Evolutionary conservation across 2,329 filamentous ascomycete species (phyloP).

Genomic region (Xylariaceae sp.): DNA sequence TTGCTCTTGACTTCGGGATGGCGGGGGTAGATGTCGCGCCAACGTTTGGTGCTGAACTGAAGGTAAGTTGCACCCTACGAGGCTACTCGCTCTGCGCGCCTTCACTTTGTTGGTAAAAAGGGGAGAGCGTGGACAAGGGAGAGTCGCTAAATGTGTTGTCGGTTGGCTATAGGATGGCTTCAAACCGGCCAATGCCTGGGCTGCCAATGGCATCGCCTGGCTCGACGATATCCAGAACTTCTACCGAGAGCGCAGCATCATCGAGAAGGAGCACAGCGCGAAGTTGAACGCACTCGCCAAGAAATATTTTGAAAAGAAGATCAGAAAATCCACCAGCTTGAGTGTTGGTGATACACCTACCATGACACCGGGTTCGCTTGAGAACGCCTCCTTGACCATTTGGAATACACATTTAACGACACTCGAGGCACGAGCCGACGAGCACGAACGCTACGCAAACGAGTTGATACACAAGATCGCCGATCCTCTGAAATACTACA

Average conservation of each 20-base stretch:
- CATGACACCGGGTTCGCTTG: constrained; percentile 93
- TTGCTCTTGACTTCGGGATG: constrained; percentile 57
- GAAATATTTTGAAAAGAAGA: constrained; percentile 98
- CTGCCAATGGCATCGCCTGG: constrained; percentile 87
- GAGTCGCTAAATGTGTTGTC: constrained; percentile 10
- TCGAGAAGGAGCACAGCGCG: constrained; percentile 95
- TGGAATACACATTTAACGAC: constrained; percentile 95
- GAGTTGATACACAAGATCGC: constrained; percentile 82
- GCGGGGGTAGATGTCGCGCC: constrained; percentile 81
- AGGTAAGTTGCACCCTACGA: constrained; percentile 63
- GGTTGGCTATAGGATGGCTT: constrained; percentile 77
- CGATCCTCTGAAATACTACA: constrained; percentile 81
- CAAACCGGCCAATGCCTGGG: constrained; percentile 93
- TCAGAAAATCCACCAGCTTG: constrained; percentile 82
- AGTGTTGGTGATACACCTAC: constrained; percentile 93
- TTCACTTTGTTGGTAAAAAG: background rate
- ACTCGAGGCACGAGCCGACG: constrained; percentile 82
- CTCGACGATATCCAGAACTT: constrained; percentile 97
- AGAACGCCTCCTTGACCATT: constrained; percentile 94
- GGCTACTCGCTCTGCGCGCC: constrained; percentile 3
- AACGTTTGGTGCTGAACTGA: constrained; percentile 91
- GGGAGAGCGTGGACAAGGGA: background rate
- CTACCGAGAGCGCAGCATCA: constrained; percentile 90
- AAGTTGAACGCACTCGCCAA: constrained; percentile 88
- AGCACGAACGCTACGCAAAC: constrained; percentile 84